phyloP scores from a whole-genome alignment of 2,329 filamentous ascomycete genomes.

The Nemania sp. region DNA sequence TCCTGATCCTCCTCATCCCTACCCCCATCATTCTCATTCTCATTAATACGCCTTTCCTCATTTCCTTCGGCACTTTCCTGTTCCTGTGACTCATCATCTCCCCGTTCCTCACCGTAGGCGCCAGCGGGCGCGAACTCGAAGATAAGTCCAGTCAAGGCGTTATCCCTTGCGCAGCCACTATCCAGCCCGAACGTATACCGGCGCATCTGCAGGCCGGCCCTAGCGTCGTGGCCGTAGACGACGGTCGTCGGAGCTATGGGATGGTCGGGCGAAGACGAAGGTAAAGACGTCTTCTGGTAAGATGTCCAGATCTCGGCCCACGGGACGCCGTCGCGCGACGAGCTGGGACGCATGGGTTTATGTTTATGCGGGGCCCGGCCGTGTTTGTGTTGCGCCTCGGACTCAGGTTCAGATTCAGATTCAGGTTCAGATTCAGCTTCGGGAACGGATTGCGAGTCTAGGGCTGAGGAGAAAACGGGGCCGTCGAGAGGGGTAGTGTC shows the following conservation, averaged over 20 bases:
- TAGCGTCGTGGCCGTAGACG: slow-evolving; percentile 86
- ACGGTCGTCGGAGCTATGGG: slow-evolving; percentile 55
- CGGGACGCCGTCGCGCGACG: slow-evolving; percentile 54
- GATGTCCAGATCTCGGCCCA: slow-evolving; percentile 70
- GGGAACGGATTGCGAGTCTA: not conserved
- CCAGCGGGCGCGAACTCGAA: slow-evolving; percentile 52
- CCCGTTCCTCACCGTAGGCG: not conserved
- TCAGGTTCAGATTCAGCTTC: not conserved
- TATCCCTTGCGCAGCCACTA: slow-evolving; percentile 77
- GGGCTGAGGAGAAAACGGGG: not conserved
- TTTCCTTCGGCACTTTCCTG: not conserved
- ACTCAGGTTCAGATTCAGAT: not conserved
- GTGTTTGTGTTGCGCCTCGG: not conserved
- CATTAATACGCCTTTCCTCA: not conserved
- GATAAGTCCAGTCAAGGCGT: slow-evolving; percentile 74
- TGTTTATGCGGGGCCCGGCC: not conserved
- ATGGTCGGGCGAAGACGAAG: slow-evolving; percentile 21
- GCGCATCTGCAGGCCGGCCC: slow-evolving; percentile 62
- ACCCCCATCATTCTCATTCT: slow-evolving; percentile 1
- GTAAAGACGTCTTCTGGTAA: slow-evolving; percentile 44
- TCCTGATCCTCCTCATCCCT: not conserved
- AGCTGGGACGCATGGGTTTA: slow-evolving; percentile 13
- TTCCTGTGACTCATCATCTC: not conserved
- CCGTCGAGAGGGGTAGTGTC: not conserved
- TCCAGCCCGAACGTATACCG: slow-evolving; percentile 84